phyloP scores from a whole-genome alignment of 768 basidiomycete species.

The Austroboletus festivus region DNA sequence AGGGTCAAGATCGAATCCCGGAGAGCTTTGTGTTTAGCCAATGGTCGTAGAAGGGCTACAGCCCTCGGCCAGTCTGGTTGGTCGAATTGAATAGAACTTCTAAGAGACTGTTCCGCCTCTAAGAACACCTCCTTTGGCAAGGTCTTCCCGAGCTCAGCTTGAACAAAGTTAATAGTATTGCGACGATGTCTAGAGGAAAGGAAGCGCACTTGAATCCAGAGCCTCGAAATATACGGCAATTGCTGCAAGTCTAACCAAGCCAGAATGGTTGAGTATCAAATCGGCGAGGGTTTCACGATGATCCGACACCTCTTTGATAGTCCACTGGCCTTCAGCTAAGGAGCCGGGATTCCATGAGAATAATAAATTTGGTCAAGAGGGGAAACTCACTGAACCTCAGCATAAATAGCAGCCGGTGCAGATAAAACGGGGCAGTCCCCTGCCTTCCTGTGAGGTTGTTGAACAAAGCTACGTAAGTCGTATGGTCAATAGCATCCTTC shows the following conservation, averaged over 20 bases:
- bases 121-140: conserved; percentile 2
- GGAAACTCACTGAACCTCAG: conserved; percentile 15
- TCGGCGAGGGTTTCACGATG: conserved; percentile 6
- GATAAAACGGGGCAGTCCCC: conserved; percentile 9
- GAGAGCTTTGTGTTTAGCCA: conserved; percentile 12
- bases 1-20: conserved; percentile 8
- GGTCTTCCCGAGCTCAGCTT: conserved; percentile 1
- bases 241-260: conserved; percentile 10
- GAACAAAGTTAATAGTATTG: neutral
- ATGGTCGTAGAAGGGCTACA: conserved; percentile 14
- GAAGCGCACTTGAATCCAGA: conserved; percentile 1
- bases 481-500: conserved; percentile 12
- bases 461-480: conserved; percentile 8
- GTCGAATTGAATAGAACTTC: conserved; percentile 3
- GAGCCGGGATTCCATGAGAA: neutral
- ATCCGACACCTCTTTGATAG: neutral
- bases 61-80: conserved; percentile 15
- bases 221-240: conserved; percentile 16
- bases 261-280: conserved; percentile 2
- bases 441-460: conserved; percentile 9
- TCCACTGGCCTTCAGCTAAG: conserved; percentile 8
- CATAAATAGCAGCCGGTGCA: conserved; percentile 18
- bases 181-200: too few relatives aligned
- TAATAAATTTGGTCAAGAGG: neutral
- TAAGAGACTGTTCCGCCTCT: conserved; percentile 5